Evolutionary conservation across 164 flowering plant genomes (phyloP).

Genomic region (Vitis amurensis): DNA sequence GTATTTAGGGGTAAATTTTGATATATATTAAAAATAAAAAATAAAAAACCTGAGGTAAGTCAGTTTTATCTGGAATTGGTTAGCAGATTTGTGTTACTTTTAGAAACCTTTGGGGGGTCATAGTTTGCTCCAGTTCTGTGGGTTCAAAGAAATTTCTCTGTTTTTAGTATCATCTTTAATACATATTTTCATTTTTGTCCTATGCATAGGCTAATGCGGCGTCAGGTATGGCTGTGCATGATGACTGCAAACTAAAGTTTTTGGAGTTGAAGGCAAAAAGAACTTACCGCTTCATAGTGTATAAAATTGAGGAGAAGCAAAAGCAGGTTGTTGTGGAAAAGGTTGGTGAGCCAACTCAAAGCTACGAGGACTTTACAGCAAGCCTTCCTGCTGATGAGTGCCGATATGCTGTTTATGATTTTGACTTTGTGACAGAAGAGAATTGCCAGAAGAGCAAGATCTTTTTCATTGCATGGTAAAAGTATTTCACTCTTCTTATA

Average conservation of each 20-base stretch:
- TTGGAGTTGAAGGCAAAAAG: conserved; percentile 37
- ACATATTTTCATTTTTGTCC: not conserved
- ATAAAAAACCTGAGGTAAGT: too few species aligned
- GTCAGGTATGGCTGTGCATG: conserved; percentile 40
- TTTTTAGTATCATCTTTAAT: not conserved
- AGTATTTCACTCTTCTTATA: not conserved
- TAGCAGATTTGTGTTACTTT: not conserved
- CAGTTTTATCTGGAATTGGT: too few species aligned
- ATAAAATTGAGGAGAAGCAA: conserved; percentile 35
- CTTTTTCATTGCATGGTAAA: conserved; percentile 31
- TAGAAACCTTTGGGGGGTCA: not conserved
- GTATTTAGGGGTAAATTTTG: too few species aligned
- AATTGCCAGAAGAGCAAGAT: conserved; percentile 36
- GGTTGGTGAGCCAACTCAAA: conserved; percentile 36
- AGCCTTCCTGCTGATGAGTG: conserved; percentile 45
- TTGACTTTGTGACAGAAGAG: conserved; percentile 35
- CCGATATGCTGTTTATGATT: conserved; percentile 47
- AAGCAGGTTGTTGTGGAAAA: conserved; percentile 44
- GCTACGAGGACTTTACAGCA: conserved; percentile 42
- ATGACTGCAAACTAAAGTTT: conserved; percentile 39
- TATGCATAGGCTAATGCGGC: conserved; percentile 28
- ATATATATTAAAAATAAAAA: too few species aligned
- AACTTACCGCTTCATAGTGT: conserved; percentile 33
- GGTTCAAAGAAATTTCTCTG: not conserved
- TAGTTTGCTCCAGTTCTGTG: not conserved